These are phyloP conservation scores for Nakazawaea peltata DNA, from an alignment of 805 yeast species.

Conservation along the genomic window DNA sequence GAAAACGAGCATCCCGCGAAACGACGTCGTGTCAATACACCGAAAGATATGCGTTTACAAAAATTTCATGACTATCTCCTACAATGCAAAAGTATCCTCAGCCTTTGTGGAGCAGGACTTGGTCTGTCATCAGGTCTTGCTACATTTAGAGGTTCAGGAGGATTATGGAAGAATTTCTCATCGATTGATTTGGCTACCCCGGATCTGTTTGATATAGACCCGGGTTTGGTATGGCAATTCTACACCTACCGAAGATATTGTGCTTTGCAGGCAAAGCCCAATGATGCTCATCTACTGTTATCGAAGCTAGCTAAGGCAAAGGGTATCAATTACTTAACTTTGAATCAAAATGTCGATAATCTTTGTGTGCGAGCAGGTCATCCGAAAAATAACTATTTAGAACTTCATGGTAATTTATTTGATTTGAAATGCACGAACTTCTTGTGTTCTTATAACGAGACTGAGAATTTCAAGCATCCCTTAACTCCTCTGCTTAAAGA, in stretches of 20 bases:
- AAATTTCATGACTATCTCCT: conserved; percentile 46
- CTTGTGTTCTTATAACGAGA: conserved; percentile 54
- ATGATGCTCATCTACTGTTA: conserved; percentile 63
- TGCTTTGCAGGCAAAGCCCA: conserved; percentile 65
- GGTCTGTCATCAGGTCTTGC: conserved; percentile 73
- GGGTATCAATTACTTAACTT: conserved; percentile 43
- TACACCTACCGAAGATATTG: conserved; percentile 60
- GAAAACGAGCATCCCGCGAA: too few species aligned
- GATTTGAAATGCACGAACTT: conserved; percentile 69
- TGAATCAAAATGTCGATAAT: conserved; percentile 84
- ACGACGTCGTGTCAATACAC: too few species aligned
- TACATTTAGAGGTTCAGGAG: conserved; percentile 65
- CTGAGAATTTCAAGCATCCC: conserved; percentile 48
- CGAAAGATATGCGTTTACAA: too few species aligned
- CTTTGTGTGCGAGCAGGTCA: conserved; percentile 62
- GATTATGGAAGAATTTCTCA: conserved; percentile 70
- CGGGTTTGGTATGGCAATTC: conserved; percentile 87
- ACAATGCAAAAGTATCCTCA: conserved; percentile 41
- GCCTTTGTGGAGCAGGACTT: conserved; percentile 78
- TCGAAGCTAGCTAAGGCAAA: conserved; percentile 44
- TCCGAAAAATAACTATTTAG: conserved; percentile 40
- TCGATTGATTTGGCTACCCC: conserved; percentile 87
- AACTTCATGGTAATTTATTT: conserved; percentile 76
- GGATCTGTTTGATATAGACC: conserved; percentile 78
- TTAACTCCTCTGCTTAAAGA: conserved; percentile 44